Evolutionary conservation across 169 alveolate genomes (phyloP).

Genomic region (Plasmodium malariae): DNA sequence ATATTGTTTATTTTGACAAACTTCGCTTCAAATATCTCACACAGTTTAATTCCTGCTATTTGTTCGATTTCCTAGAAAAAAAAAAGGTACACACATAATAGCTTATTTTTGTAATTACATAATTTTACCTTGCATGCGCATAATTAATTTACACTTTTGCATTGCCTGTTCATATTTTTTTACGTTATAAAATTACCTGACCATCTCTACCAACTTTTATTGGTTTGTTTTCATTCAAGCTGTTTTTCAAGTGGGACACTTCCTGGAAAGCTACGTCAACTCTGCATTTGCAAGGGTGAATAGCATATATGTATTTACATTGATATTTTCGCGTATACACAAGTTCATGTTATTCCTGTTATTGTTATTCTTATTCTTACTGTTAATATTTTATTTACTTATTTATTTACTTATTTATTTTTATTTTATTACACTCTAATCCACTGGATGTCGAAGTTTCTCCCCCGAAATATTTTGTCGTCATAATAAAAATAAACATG

Average conservation of each 20-base stretch:
- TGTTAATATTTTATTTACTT: too few relatives aligned
- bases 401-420: background rate
- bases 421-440: slow-evolving; percentile 58
- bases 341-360: background rate
- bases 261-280: slow-evolving; percentile 80
- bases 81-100: background rate
- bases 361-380: too few relatives aligned
- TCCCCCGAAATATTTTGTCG: slow-evolving; percentile 80
- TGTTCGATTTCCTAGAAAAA: slow-evolving; percentile 65
- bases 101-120: background rate
- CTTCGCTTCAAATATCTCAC: slow-evolving; percentile 68
- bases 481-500: slow-evolving; percentile 77
- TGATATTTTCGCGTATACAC: background rate
- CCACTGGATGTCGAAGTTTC: slow-evolving; percentile 83
- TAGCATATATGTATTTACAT: background rate
- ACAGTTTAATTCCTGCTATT: slow-evolving; percentile 52
- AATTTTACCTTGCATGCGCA: background rate
- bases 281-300: slow-evolving; percentile 1
- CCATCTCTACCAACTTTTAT: slow-evolving; percentile 83
- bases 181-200: slow-evolving; percentile 56
- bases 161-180: slow-evolving; percentile 26
- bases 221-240: slow-evolving; percentile 77
- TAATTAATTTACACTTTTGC: slow-evolving; percentile 6
- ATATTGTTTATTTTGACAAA: slow-evolving; percentile 8
- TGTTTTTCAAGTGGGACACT: slow-evolving; percentile 78